phyloP scores from a whole-genome alignment of 495 filamentous ascomycete species.

The Penicillium silybi region DNA sequence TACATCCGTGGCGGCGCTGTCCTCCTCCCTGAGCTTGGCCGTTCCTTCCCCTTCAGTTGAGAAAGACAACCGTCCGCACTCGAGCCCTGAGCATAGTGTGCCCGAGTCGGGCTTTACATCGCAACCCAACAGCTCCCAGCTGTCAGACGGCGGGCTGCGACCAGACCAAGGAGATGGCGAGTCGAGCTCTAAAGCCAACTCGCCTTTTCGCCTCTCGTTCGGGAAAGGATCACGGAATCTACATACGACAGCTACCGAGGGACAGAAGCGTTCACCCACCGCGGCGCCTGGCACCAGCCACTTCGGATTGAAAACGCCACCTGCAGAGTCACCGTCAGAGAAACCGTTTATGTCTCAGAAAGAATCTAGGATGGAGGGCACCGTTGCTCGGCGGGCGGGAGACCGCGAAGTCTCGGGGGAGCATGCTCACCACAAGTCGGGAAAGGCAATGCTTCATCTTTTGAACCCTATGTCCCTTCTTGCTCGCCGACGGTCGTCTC shows the following conservation, averaged over 20 bases:
- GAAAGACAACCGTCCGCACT: slow-evolving; percentile 29
- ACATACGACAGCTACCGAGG: slow-evolving; percentile 16
- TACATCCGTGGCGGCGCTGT: slow-evolving; percentile 23
- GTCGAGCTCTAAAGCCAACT: slow-evolving; percentile 28
- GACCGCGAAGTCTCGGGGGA: slow-evolving; percentile 34
- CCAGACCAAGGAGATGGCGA: slow-evolving; percentile 30
- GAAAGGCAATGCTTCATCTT: slow-evolving; percentile 62
- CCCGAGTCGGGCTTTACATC: slow-evolving; percentile 21
- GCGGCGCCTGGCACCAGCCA: slow-evolving; percentile 25
- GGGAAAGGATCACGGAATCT: slow-evolving; percentile 26
- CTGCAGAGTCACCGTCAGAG: slow-evolving; percentile 28
- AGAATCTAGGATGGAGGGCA: slow-evolving; percentile 27
- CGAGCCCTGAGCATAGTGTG: slow-evolving; percentile 31
- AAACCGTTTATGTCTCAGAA: slow-evolving; percentile 22
- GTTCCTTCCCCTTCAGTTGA: slow-evolving; percentile 27
- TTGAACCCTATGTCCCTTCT: slow-evolving; percentile 66
- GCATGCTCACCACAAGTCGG: slow-evolving; percentile 34
- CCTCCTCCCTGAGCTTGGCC: slow-evolving; percentile 31
- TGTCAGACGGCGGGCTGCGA: slow-evolving; percentile 17
- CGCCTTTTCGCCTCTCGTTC: slow-evolving; percentile 38
- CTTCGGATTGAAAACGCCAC: slow-evolving; percentile 34
- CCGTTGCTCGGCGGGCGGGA: slow-evolving; percentile 18
- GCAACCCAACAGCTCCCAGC: slow-evolving; percentile 29
- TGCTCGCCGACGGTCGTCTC: slow-evolving; percentile 54
- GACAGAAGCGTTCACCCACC: slow-evolving; percentile 30